Conservation (phyloP, 2,329 filamentous ascomycete genomes). For the Diaporthe sp. region DNA sequence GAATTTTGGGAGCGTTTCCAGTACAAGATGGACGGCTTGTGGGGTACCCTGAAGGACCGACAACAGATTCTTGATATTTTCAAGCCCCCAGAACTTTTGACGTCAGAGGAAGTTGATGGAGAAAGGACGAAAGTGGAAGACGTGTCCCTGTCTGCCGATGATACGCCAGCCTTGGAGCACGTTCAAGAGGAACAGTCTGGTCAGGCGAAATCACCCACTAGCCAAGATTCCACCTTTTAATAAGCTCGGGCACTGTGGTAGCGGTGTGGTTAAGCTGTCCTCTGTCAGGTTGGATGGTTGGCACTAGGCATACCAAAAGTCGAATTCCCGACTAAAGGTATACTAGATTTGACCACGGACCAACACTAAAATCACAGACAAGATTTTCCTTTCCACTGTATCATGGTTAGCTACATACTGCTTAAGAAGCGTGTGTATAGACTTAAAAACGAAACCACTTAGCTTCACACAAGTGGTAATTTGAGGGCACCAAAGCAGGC, state of each 20-base stretch:
- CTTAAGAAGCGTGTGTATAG: too few species aligned
- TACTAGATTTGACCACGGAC: too few species aligned
- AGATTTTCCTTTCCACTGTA: too few species aligned
- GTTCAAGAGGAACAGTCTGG: not conserved
- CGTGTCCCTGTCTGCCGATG: too few species aligned
- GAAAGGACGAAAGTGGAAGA: not conserved
- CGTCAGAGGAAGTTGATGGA: not conserved
- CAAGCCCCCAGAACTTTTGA: constrained; percentile 4
- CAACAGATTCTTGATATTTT: not conserved
- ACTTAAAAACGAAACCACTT: too few species aligned
- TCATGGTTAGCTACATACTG: too few species aligned
- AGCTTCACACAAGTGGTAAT: not conserved
- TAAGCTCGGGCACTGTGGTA: too few species aligned
- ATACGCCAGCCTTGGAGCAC: too few species aligned
- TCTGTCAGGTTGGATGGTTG: not conserved
- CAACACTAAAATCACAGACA: not conserved
- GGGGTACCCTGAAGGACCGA: not conserved
- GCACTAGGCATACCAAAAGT: not conserved
- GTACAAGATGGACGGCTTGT: not conserved
- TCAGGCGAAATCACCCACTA: accelerated
- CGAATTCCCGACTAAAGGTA: not conserved
- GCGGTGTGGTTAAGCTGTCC: too few species aligned
- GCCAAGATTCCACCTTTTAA: too few species aligned
- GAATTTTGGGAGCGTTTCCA: not conserved
- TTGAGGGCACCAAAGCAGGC: not conserved